Base-by-base conservation (phyloP, 805 yeast species). In the Pichia cabralensis region DNA sequence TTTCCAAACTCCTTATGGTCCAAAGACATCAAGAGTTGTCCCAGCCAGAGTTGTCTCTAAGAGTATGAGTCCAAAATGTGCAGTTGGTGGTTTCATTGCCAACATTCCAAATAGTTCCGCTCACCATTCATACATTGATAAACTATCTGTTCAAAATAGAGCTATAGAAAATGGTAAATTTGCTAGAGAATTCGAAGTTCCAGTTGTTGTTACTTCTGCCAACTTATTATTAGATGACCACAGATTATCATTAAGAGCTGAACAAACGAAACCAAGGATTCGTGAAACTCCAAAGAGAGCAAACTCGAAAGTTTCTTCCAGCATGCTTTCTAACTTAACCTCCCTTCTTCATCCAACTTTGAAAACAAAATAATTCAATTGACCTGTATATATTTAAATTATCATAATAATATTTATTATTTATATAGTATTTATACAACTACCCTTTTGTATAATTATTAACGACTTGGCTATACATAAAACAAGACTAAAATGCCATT, bases 1-100 rank as follows among this genome's bases (percentile, higher is more conserved):
- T 25, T 52, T 62, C 38, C 80, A 74, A 52, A 64, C 80, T 4
- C 92, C 94, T 16, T 73, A 77, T 47, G 94, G 95, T 32, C 57
- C 74, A 17, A 60, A 68, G 30, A 56, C 65, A 37, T 55, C 59
- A 10, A 60, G 60, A 34, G 64, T 78, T 27, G 74, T 72, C 14
- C 82, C 86, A 12, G 94, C 89, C 39, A 74, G 95, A 63, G 58
- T 73, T 30, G 60, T 71, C 29, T 62, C 62, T 36, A 56, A 65
- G 27, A 57, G 62, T 42, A 64, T 54, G n/a, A 51, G 53, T 23
- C 46, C 56, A 41, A 51, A 60, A 39, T 68, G 70, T 20, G 86
- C 82, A 8, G 64, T 76, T 42, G 85, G 80, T 45, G 82, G 64
- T 26, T 59, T 60, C 30, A 34, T 40, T 19, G 38, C 41, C 3